These are phyloP conservation scores for Penicillium fimorum DNA, from an alignment of 495 filamentous ascomycete genomes.

Conservation along the genomic window DNA sequence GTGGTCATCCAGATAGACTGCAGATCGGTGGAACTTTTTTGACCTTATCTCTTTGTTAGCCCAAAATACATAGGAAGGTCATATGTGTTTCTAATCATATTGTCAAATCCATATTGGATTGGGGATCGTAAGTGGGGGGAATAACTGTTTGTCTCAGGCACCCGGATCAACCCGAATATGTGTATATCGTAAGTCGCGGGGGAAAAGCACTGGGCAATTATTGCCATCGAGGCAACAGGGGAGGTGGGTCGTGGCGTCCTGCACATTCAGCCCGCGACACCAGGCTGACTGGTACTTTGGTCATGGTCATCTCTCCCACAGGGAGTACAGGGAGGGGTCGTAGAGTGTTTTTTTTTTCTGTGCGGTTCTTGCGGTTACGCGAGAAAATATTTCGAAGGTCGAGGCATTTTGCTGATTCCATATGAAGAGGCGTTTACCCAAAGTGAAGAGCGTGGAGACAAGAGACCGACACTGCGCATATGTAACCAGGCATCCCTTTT, in stretches of 20 bases:
- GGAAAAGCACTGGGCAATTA: not conserved
- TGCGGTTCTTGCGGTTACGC: conserved; percentile 27
- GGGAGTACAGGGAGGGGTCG: not conserved
- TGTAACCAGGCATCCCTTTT: not conserved
- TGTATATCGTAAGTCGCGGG: not conserved
- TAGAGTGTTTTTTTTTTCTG: conserved; percentile 7
- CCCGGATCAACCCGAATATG: conserved; percentile 3
- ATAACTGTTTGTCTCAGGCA: conserved; percentile 2
- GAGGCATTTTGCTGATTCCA: conserved; percentile 9
- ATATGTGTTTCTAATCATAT: conserved; percentile 1
- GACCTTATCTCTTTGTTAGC: conserved; percentile 8
- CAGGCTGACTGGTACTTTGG: conserved; percentile 12
- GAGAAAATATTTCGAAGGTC: conserved; percentile 2
- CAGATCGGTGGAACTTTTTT: conserved; percentile 8
- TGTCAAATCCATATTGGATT: conserved; percentile 1
- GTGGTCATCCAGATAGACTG: conserved; percentile 4
- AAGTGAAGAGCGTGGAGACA: conserved; percentile 19
- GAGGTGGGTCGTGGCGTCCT: conserved; percentile 6
- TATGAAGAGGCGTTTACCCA: conserved; percentile 13
- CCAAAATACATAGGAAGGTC: not conserved
- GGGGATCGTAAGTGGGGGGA: not conserved
- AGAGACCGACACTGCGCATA: conserved; percentile 16
- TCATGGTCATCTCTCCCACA: conserved; percentile 1
- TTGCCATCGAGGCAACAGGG: not conserved
- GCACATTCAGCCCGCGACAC: conserved; percentile 9